A percentile compares a stretch with the other conserved stretches of the same genome.
Evolutionary conservation across 306 rosid species (phyloP).

Genomic region (Purshia tridentata): DNA sequence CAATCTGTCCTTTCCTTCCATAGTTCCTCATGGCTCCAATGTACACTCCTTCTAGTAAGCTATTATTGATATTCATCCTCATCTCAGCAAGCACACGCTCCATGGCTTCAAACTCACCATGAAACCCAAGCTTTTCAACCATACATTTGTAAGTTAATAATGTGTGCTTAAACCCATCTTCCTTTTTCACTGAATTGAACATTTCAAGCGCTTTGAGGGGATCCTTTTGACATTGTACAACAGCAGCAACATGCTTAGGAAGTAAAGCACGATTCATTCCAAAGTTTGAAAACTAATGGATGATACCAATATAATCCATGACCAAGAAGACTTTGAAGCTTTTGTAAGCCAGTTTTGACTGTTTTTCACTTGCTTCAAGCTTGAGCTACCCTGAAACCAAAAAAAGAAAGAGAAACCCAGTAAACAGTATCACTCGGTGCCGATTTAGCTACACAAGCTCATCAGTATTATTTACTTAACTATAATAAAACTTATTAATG

Average conservation of each 20-base stretch:
- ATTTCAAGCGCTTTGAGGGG: slow-evolving; percentile 70
- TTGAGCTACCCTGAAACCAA: slow-evolving; percentile 8
- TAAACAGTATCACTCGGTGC: not conserved
- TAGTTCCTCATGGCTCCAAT: slow-evolving; percentile 69
- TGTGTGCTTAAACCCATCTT: slow-evolving; percentile 79
- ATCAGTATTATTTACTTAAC: not conserved
- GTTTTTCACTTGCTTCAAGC: not conserved
- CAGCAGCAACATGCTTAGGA: slow-evolving; percentile 76
- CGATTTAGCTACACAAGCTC: not conserved
- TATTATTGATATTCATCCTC: slow-evolving; percentile 51
- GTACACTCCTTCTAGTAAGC: slow-evolving; percentile 67
- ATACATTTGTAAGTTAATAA: slow-evolving; percentile 64
- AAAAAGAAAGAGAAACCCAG: not conserved
- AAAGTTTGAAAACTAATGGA: slow-evolving; percentile 1
- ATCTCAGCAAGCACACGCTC: slow-evolving; percentile 61
- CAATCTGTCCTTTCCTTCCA: slow-evolving; percentile 76
- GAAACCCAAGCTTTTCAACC: slow-evolving; percentile 74
- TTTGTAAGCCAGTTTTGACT: not conserved
- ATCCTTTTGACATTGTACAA: slow-evolving; percentile 61
- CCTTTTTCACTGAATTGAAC: slow-evolving; percentile 68
- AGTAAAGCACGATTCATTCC: slow-evolving; percentile 60
- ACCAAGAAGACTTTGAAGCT: slow-evolving; percentile 12
- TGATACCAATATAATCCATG: slow-evolving; percentile 13
- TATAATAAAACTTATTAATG: not conserved
- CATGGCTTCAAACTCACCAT: slow-evolving; percentile 71